Evolutionary conservation across 371 early-diverging fungal genomes (phyloP).

Genomic region (Gilbertella persicaria): DNA sequence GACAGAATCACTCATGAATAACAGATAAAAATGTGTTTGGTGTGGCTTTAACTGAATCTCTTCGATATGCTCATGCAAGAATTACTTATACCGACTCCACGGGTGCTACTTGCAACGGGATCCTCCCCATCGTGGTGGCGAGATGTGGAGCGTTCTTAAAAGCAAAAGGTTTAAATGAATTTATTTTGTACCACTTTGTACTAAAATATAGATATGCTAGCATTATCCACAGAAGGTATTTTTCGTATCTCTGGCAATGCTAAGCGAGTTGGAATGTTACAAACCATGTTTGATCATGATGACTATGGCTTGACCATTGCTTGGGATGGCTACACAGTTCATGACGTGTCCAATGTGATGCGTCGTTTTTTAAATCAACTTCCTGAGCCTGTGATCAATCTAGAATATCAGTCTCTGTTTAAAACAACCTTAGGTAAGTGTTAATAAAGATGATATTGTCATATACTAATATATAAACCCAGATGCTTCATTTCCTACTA

Average conservation of each 20-base stretch:
- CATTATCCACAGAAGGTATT: constrained; percentile 51
- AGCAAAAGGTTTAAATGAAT: constrained; percentile 51
- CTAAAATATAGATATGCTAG: constrained; percentile 21
- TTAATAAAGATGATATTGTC: neutral
- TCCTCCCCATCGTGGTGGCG: constrained; percentile 56
- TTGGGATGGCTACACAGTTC: constrained; percentile 61
- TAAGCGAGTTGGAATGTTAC: constrained; percentile 60
- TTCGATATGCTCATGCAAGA: constrained; percentile 38
- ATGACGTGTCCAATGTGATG: constrained; percentile 69
- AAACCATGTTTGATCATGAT: constrained; percentile 55
- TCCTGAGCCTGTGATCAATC: constrained; percentile 61
- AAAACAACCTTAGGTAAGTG: constrained; percentile 52
- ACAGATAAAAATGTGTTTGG: constrained; percentile 44
- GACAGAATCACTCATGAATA: no score
- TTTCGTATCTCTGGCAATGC: constrained; percentile 68
- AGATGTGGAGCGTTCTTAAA: constrained; percentile 60
- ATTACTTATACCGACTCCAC: constrained; percentile 37
- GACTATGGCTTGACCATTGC: constrained; percentile 54
- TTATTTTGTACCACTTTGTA: neutral
- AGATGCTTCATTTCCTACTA: constrained; percentile 33
- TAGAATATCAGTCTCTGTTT: constrained; percentile 54
- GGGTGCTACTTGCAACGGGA: constrained; percentile 34
- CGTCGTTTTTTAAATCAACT: constrained; percentile 65
- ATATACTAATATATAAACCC: neutral
- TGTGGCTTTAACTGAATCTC: constrained; percentile 34